Evolutionary conservation across 2,329 filamentous ascomycete species (phyloP).

Genomic region (Xylaria sp.): DNA sequence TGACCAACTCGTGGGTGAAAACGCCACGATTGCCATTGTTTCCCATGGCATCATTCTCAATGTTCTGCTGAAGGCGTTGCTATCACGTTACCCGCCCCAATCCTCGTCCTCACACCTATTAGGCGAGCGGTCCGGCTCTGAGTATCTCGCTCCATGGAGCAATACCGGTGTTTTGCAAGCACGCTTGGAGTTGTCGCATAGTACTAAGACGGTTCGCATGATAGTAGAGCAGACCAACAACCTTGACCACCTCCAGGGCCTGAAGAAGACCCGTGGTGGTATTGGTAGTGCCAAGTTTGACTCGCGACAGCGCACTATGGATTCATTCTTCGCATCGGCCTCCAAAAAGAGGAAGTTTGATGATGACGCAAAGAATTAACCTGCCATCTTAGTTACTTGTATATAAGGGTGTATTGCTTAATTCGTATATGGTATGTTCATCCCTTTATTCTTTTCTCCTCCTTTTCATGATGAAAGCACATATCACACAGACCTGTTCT

Average conservation of each 20-base stretch:
- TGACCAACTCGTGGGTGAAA: conserved; percentile 44
- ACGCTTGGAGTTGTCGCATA: conserved; percentile 42
- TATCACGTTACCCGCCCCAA: conserved; percentile 60
- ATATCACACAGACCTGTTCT: conserved; percentile 87
- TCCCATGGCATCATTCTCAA: conserved; percentile 86
- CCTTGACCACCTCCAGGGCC: conserved; percentile 74
- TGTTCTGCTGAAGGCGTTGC: conserved; percentile 72
- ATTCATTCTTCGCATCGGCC: conserved; percentile 73
- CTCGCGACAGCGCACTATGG: conserved; percentile 77
- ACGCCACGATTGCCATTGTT: conserved; percentile 71
- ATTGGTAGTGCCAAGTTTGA: conserved; percentile 84
- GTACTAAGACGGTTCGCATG: conserved; percentile 47
- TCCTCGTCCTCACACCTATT: conserved; percentile 18
- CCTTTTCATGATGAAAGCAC: conserved; percentile 75
- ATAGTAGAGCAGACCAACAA: conserved; percentile 73
- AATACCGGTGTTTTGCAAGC: conserved; percentile 59
- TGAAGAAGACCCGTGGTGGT: conserved; percentile 84
- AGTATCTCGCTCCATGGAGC: conserved; percentile 57
- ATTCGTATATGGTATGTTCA: conserved; percentile 54
- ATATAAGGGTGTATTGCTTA: not conserved
- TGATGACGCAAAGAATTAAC: conserved; percentile 38
- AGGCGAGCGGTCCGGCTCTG: conserved; percentile 22
- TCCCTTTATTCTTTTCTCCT: conserved; percentile 30
- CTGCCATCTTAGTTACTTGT: not conserved
- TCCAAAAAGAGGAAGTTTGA: conserved; percentile 62